A percentile compares a stretch with the other conserved stretches of the same genome.
These are phyloP conservation scores for Claviceps africana DNA, from an alignment of 2,329 filamentous ascomycete species.

Conservation along the genomic window DNA sequence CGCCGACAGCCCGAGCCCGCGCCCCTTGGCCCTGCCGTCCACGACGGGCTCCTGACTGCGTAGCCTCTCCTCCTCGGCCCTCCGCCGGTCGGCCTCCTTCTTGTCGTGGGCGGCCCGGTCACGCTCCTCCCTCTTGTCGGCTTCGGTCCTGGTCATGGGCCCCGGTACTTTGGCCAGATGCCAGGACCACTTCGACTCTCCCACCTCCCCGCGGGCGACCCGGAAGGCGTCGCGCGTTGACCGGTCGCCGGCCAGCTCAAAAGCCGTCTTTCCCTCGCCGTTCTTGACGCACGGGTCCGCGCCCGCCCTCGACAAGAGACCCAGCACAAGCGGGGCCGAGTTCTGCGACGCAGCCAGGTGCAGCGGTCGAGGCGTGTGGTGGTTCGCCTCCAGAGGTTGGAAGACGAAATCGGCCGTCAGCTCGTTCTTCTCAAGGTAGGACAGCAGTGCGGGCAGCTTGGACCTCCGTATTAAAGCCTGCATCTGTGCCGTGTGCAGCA, in stretches of 20 bases:
- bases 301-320: constrained; percentile 59
- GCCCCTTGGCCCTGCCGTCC: constrained; percentile 35
- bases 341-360: constrained; percentile 78
- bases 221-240: constrained; percentile 83
- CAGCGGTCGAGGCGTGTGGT: constrained; percentile 70
- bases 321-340: constrained; percentile 59
- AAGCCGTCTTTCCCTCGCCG: constrained; percentile 67
- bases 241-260: constrained; percentile 76
- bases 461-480: constrained; percentile 79
- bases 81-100: constrained; percentile 56
- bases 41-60: constrained; percentile 48
- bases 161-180: constrained; percentile 57
- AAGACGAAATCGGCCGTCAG: constrained; percentile 63
- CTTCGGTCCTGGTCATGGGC: constrained; percentile 56
- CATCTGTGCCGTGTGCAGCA: constrained; percentile 77
- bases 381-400: constrained; percentile 53
- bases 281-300: constrained; percentile 62
- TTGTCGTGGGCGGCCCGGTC: constrained; percentile 57
- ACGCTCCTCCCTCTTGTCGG: constrained; percentile 50
- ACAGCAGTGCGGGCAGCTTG: constrained; percentile 73
- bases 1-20: constrained; percentile 36
- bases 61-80: constrained; percentile 60
- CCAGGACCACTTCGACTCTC: constrained; percentile 69
- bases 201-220: constrained; percentile 68
- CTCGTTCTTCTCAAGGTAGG: constrained; percentile 67